Conservation (phyloP, 2,329 filamentous ascomycete genomes). For the Aspergillus udagawae region DNA sequence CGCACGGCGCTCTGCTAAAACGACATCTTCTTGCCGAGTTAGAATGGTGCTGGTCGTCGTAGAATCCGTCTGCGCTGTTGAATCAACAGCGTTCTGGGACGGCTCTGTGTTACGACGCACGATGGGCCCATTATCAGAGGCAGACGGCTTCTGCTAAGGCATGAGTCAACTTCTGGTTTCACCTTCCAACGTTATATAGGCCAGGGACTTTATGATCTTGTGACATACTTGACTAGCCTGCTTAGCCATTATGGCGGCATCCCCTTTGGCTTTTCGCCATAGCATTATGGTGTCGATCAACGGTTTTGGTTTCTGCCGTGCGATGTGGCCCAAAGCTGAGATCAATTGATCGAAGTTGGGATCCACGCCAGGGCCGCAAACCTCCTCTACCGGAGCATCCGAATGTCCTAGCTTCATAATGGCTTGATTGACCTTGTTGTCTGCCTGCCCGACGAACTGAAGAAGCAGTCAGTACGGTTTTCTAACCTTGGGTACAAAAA, state of each 20-base stretch:
- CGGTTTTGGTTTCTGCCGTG: slow-evolving; percentile 87
- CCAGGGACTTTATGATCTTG: background rate
- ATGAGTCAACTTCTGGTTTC: background rate
- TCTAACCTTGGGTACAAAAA: background rate
- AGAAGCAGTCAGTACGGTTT: slow-evolving; percentile 26
- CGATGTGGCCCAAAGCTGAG: slow-evolving; percentile 87
- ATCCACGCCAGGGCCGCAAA: slow-evolving; percentile 88
- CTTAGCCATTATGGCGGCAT: slow-evolving; percentile 69
- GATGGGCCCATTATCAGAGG: slow-evolving; percentile 43
- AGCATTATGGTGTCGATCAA: slow-evolving; percentile 97
- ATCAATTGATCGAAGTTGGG: slow-evolving; percentile 91
- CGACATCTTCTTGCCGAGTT: slow-evolving; percentile 64
- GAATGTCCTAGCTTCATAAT: slow-evolving; percentile 74
- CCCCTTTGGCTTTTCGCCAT: slow-evolving; percentile 94
- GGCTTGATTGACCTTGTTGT: slow-evolving; percentile 89
- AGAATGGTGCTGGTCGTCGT: slow-evolving; percentile 33
- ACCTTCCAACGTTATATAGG: background rate
- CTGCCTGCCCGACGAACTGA: slow-evolving; percentile 90
- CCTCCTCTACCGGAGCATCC: slow-evolving; percentile 78
- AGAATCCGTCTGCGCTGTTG: slow-evolving; percentile 24
- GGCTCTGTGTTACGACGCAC: slow-evolving; percentile 74
- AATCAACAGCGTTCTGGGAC: slow-evolving; percentile 44
- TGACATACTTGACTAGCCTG: slow-evolving; percentile 33
- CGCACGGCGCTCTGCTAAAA: slow-evolving; percentile 80
- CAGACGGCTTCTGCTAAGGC: background rate